Percentiles rank a stretch among this genome's conserved stretches.
Conservation (phyloP, 139 green algal species). For the Pseudopediastrum boryanum region DNA sequence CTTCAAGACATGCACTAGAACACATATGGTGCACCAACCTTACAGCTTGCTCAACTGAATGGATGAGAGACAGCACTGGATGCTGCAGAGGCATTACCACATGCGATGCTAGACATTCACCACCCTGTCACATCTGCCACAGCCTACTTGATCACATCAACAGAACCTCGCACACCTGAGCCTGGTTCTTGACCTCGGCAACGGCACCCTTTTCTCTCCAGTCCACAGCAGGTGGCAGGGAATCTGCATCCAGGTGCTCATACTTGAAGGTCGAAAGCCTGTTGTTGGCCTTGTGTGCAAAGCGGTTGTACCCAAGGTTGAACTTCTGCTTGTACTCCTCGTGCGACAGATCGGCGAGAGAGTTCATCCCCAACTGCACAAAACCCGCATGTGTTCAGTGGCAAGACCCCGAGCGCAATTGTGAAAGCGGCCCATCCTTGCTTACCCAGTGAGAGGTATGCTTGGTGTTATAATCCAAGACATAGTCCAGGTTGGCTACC, state of each 20-base stretch:
- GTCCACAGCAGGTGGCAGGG: constrained; percentile 65
- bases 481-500: constrained; percentile 80
- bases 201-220: constrained; percentile 87
- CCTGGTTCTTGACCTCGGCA: constrained; percentile 94
- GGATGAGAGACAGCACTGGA: too few species aligned
- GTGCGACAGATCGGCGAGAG: constrained; percentile 86
- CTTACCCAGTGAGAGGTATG: constrained; percentile 52
- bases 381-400: neutral
- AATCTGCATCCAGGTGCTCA: constrained; percentile 37
- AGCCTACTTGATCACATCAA: too few species aligned
- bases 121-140: too few species aligned
- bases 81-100: too few species aligned
- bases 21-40: too few species aligned
- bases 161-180: constrained; percentile 68
- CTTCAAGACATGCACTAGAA: too few species aligned
- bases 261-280: constrained; percentile 53
- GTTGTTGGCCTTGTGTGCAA: constrained; percentile 13
- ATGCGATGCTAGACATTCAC: too few species aligned
- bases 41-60: too few species aligned
- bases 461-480: constrained; percentile 75
- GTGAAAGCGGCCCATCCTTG: neutral
- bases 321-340: constrained; percentile 80
- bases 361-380: constrained; percentile 81
- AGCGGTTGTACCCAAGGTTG: constrained; percentile 35
- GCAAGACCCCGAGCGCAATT: neutral